These are phyloP conservation scores for Strobilomyces dryophilus DNA, from an alignment of 768 basidiomycete species.

Conservation along the genomic window DNA sequence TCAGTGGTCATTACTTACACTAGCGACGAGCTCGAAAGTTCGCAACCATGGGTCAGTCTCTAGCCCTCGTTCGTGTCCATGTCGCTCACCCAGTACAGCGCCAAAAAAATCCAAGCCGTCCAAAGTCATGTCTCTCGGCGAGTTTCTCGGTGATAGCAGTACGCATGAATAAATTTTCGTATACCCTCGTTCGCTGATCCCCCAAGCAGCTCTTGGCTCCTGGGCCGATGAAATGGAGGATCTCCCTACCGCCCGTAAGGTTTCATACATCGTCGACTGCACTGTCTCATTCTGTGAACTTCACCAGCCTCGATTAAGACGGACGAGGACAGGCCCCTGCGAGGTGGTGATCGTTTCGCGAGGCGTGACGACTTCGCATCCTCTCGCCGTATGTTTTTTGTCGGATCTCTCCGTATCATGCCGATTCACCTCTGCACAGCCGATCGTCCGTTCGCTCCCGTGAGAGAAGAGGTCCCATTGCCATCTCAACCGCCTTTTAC, in stretches of 20 bases:
- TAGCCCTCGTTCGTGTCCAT: background rate
- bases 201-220: slow-evolving; percentile 68
- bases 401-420: slow-evolving; percentile 3
- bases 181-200: slow-evolving; percentile 13
- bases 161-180: slow-evolving; percentile 32
- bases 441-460: slow-evolving; percentile 54
- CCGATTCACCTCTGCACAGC: slow-evolving; percentile 31
- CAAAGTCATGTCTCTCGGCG: slow-evolving; percentile 82
- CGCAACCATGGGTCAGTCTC: slow-evolving; percentile 26
- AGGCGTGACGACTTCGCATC: slow-evolving; percentile 63
- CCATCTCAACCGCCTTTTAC: slow-evolving; percentile 93
- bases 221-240: slow-evolving; percentile 99
- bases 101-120: slow-evolving; percentile 82
- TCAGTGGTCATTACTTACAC: slow-evolving; percentile 5
- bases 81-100: slow-evolving; percentile 41
- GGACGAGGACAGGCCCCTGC: slow-evolving; percentile 55
- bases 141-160: slow-evolving; percentile 88
- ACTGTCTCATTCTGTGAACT: slow-evolving; percentile 12
- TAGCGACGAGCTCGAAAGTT: slow-evolving; percentile 11
- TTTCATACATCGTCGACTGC: slow-evolving; percentile 2
- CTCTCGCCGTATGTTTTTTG: slow-evolving; percentile 50
- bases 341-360: slow-evolving; percentile 50
- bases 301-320: slow-evolving; percentile 60
- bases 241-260: slow-evolving; percentile 90
- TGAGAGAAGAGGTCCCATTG: slow-evolving; percentile 91